These are phyloP conservation scores for Ogataea dorogensis DNA, from an alignment of 805 yeast genomes.

Conservation along the genomic window DNA sequence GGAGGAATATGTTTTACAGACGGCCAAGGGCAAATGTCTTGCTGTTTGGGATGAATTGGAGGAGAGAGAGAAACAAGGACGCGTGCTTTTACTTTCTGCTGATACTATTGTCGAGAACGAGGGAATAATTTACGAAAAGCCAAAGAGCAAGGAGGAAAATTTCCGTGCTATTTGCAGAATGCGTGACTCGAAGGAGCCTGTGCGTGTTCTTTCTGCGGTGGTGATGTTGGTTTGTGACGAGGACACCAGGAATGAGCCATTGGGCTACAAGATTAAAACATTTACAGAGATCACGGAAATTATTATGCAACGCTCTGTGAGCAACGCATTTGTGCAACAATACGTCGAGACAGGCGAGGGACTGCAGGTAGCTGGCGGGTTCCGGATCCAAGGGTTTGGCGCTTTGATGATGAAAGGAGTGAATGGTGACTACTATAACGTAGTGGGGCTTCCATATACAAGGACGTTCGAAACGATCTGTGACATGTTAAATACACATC, in stretches of 20 bases:
- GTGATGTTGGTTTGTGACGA: conserved; percentile 36
- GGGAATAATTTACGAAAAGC: conserved; percentile 75
- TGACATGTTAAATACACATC: conserved; percentile 15
- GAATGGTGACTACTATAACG: conserved; percentile 80
- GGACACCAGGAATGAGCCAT: conserved; percentile 5
- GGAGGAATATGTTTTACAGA: conserved; percentile 62
- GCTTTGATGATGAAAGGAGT: conserved; percentile 60
- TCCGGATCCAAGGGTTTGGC: conserved; percentile 75
- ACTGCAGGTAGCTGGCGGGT: conserved; percentile 86
- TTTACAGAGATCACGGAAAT: conserved; percentile 32
- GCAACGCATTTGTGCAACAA: conserved; percentile 53
- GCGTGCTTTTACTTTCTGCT: conserved; percentile 52
- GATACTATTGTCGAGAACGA: conserved; percentile 73
- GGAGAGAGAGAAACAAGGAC: conserved; percentile 4
- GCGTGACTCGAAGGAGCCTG: conserved; percentile 43
- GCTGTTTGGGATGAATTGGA: conserved; percentile 52
- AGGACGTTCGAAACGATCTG: conserved; percentile 42
- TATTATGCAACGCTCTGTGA: conserved; percentile 41
- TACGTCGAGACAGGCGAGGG: conserved; percentile 79
- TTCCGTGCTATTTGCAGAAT: conserved; percentile 47
- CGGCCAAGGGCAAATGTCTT: conserved; percentile 66
- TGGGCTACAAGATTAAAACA: conserved; percentile 18
- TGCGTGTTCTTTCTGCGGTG: conserved; percentile 55
- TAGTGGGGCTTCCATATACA: conserved; percentile 81
- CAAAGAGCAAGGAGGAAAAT: conserved; percentile 52